Evolutionary conservation across 139 green algal species (phyloP).

Genomic region (Chlorokybus atmophyticus): DNA sequence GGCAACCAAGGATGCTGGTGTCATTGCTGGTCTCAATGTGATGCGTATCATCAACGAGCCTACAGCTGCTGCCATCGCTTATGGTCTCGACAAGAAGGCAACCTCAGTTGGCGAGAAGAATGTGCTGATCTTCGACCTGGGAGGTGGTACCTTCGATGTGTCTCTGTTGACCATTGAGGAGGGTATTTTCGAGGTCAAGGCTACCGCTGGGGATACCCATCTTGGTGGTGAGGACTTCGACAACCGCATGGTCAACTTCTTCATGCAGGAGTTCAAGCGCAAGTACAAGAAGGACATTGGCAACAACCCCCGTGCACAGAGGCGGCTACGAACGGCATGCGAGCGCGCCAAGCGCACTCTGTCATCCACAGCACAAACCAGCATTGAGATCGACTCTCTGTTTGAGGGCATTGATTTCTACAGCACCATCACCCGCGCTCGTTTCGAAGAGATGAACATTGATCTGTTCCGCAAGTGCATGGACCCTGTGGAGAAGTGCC

Average conservation of each 20-base stretch:
- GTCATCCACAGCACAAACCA: conserved; percentile 62
- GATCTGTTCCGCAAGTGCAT: conserved; percentile 98
- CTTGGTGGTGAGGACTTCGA: conserved; percentile 96
- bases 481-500: conserved; percentile 85
- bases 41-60: conserved; percentile 93
- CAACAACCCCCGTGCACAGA: conserved; percentile 54
- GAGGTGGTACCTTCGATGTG: conserved; percentile 94
- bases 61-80: conserved; percentile 81
- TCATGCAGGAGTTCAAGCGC: conserved; percentile 92
- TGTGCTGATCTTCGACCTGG: conserved; percentile 86
- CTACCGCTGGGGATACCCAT: conserved; percentile 90
- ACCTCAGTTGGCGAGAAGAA: conserved; percentile 33
- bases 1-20: conserved; percentile 90
- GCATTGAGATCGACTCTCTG: conserved; percentile 87
- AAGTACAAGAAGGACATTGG: conserved; percentile 94
- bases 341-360: conserved; percentile 83
- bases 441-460: conserved; percentile 95
- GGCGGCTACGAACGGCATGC: conserved; percentile 66
- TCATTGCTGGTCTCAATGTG: conserved; percentile 85
- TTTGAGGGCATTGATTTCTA: conserved; percentile 93
- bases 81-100: conserved; percentile 64
- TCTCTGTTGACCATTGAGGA: conserved; percentile 97
- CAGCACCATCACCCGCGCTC: conserved; percentile 79
- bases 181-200: conserved; percentile 97
- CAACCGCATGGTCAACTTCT: conserved; percentile 80